Conservation (phyloP, 805 yeast genomes). For the Candida succiphila region DNA sequence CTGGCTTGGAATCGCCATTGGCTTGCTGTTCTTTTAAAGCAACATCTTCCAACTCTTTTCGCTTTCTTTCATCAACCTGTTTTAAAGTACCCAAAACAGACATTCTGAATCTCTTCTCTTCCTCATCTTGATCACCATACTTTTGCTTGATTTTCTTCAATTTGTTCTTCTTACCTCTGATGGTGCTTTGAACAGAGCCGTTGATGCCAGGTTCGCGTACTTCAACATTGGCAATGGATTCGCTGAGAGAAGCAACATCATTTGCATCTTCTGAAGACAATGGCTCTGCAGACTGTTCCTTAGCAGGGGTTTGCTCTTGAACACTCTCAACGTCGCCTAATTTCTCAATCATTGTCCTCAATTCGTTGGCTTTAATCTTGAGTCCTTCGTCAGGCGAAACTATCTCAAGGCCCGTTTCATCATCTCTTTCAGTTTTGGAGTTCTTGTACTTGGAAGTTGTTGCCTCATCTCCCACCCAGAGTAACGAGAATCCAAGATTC, state of each 20-base stretch:
- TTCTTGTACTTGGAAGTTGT: slow-evolving; percentile 27
- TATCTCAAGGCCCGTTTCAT: slow-evolving; percentile 18
- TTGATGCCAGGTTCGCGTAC: slow-evolving; percentile 8
- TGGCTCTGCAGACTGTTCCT: slow-evolving; percentile 2
- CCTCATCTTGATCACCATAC: slow-evolving; percentile 88
- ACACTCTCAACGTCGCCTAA: slow-evolving; percentile 10
- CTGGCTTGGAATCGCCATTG: slow-evolving; percentile 5
- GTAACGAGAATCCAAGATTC: slow-evolving; percentile 81
- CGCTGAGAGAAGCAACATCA: slow-evolving; percentile 1
- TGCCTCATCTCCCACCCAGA: slow-evolving; percentile 61
- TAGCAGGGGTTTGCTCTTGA: slow-evolving; percentile 3
- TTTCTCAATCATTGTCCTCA: slow-evolving; percentile 19
- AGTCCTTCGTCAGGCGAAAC: slow-evolving; percentile 18
- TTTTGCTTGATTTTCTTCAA: slow-evolving; percentile 73
- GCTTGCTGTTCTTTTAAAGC: slow-evolving; percentile 4
- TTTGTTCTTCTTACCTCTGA: slow-evolving; percentile 81
- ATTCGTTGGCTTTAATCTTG: slow-evolving; percentile 16
- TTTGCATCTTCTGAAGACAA: slow-evolving; percentile 6
- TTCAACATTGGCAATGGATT: slow-evolving; percentile 1
- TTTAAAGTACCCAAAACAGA: slow-evolving; percentile 79
- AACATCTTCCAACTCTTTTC: neutral
- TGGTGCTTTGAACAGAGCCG: slow-evolving; percentile 26
- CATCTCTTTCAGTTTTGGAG: slow-evolving; percentile 13
- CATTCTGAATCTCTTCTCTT: slow-evolving; percentile 67
- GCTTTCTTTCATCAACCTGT: slow-evolving; percentile 26